phyloP scores from a whole-genome alignment of 2,329 filamentous ascomycete genomes.

The Claviceps capensis region DNA sequence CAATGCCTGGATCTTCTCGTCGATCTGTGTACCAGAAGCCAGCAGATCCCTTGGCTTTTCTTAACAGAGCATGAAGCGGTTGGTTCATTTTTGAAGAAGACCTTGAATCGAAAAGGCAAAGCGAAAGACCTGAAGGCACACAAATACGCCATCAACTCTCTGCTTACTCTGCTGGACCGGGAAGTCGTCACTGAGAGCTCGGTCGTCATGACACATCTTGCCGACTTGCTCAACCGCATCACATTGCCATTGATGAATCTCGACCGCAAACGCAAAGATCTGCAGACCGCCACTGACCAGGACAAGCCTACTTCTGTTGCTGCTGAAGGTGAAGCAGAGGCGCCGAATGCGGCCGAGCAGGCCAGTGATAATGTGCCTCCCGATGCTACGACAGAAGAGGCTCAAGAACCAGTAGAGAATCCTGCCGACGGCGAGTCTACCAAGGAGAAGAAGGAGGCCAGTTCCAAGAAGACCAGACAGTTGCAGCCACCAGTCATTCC shows the following conservation, averaged over 20 bases:
- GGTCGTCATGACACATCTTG: conserved; percentile 89
- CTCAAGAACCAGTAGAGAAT: conserved; percentile 13
- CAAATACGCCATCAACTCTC: conserved; percentile 83
- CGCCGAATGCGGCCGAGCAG: conserved; percentile 13
- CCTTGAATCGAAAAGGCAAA: conserved; percentile 72
- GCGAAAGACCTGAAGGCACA: conserved; percentile 69
- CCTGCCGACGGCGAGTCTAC: conserved; percentile 17
- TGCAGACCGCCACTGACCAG: conserved; percentile 22
- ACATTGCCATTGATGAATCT: conserved; percentile 74
- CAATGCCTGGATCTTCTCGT: conserved; percentile 82
- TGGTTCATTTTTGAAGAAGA: conserved; percentile 61
- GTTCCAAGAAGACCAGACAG: conserved; percentile 39
- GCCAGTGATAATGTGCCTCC: conserved; percentile 7
- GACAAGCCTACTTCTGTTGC: conserved; percentile 11
- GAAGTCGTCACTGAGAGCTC: conserved; percentile 93
- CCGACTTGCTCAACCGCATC: conserved; percentile 73
- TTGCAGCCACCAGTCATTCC: conserved; percentile 75
- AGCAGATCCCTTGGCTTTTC: conserved; percentile 82
- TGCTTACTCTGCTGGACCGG: conserved; percentile 80
- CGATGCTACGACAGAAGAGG: conserved; percentile 14
- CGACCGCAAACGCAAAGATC: conserved; percentile 42
- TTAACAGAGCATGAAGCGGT: conserved; percentile 80
- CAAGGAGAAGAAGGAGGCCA: conserved; percentile 26
- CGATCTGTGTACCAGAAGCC: conserved; percentile 71
- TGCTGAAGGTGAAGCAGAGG: conserved; percentile 17